phyloP scores from a whole-genome alignment of 768 basidiomycete genomes.

The Boletus rubroflammeus region DNA sequence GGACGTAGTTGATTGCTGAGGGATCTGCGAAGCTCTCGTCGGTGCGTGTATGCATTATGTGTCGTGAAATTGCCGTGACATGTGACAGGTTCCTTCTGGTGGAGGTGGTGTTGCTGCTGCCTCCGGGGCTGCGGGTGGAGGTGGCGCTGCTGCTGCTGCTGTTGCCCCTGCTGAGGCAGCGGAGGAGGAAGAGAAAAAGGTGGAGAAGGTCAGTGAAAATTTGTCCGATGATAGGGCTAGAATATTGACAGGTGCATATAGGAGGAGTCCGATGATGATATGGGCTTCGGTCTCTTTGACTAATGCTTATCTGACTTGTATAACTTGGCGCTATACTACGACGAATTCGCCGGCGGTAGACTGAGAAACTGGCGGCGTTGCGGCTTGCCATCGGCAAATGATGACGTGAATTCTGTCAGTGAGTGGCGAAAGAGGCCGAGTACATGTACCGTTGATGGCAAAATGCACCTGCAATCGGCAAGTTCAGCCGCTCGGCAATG shows the following conservation, averaged over 20 bases:
- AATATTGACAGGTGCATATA: conserved; percentile 28
- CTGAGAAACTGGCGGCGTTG: conserved; percentile 4
- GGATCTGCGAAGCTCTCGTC: conserved; percentile 93
- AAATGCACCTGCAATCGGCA: background rate
- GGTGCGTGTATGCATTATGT: conserved; percentile 44
- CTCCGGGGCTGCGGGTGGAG: conserved; percentile 45
- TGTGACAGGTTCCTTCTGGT: conserved; percentile 79
- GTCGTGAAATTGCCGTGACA: conserved; percentile 4
- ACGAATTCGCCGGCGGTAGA: conserved; percentile 17
- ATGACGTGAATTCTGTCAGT: conserved; percentile 1
- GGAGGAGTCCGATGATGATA: conserved; percentile 97
- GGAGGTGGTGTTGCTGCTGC: conserved; percentile 66
- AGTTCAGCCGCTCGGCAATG: background rate
- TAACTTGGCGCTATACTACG: background rate
- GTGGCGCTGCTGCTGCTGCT: conserved; percentile 46
- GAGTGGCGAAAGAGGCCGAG: conserved; percentile 17
- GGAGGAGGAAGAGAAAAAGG: conserved; percentile 85
- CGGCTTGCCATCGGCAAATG: conserved; percentile 27
- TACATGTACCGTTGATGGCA: conserved; percentile 10
- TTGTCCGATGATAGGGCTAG: background rate
- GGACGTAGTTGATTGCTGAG: conserved; percentile 77
- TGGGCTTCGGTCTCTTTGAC: conserved; percentile 99
- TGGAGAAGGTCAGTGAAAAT: conserved; percentile 64
- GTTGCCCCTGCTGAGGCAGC: conserved; percentile 53
- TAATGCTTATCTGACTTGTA: conserved; percentile 40